A percentile compares a stretch with the other conserved stretches of the same genome.
Conservation (phyloP, 768 basidiomycete species). For the Hypholoma fasciculare region DNA sequence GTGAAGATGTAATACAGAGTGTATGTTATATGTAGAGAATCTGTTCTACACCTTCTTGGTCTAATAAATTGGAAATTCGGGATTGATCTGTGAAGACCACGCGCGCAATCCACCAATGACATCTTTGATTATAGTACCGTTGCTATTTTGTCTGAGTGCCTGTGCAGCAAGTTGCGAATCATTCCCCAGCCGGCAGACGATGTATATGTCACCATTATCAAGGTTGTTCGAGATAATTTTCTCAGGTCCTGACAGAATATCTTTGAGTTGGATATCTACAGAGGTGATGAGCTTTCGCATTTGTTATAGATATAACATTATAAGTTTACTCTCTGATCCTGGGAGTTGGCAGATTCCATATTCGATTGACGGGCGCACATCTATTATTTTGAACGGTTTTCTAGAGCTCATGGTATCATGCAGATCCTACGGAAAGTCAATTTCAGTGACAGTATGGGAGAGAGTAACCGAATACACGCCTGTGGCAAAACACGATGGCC, state of each 20-base stretch:
- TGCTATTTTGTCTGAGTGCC: slow-evolving; percentile 44
- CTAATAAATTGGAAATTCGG: slow-evolving; percentile 79
- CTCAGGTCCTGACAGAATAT: slow-evolving; percentile 63
- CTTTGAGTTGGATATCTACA: slow-evolving; percentile 74
- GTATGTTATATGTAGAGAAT: neutral
- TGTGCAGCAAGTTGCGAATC: slow-evolving; percentile 89
- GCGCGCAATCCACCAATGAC: slow-evolving; percentile 81
- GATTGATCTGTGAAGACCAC: slow-evolving; percentile 78
- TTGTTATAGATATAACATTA: neutral
- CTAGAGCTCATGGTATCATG: slow-evolving; percentile 31
- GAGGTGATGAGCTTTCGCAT: neutral
- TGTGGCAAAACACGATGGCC: slow-evolving; percentile 43
- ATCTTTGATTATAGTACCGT: slow-evolving; percentile 48
- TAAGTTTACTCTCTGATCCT: slow-evolving; percentile 63
- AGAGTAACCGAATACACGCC: slow-evolving; percentile 26
- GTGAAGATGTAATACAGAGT: neutral
- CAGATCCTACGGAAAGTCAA: slow-evolving; percentile 46
- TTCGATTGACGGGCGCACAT: slow-evolving; percentile 78
- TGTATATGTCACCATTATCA: slow-evolving; percentile 37
- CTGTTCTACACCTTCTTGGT: neutral
- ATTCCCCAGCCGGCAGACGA: slow-evolving; percentile 89
- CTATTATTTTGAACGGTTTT: slow-evolving; percentile 51
- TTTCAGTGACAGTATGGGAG: slow-evolving; percentile 1
- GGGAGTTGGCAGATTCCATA: slow-evolving; percentile 87
- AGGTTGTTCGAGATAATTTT: slow-evolving; percentile 31